These are phyloP conservation scores for Vigna mungo DNA, from an alignment of 306 rosid genomes.

Conservation along the genomic window DNA sequence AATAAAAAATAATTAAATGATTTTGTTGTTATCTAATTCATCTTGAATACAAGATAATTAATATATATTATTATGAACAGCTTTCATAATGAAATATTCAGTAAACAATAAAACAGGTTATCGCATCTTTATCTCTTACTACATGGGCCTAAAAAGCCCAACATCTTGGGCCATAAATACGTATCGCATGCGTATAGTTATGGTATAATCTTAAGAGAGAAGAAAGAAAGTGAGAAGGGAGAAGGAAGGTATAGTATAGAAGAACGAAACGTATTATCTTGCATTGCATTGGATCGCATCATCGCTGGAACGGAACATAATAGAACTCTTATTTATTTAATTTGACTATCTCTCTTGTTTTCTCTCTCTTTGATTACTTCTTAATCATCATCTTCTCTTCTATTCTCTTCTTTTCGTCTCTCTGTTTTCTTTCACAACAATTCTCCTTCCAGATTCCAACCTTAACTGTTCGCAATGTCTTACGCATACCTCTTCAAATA, in stretches of 20 bases:
- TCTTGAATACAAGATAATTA: no score
- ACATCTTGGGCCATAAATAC: neutral
- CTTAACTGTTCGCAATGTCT: constrained; percentile 56
- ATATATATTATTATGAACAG: no score
- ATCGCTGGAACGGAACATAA: constrained; percentile 32
- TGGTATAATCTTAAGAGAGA: neutral
- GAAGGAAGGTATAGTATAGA: constrained; percentile 1
- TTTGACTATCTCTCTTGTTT: neutral
- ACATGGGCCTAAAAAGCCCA: neutral
- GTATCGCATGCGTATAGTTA: neutral
- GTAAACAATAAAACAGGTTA: no score
- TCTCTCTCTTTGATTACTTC: neutral
- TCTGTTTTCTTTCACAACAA: neutral
- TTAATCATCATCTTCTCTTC: neutral
- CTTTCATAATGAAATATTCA: no score
- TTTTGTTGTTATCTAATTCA: no score
- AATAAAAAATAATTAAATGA: no score
- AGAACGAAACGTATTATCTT: neutral
- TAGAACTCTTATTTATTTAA: neutral
- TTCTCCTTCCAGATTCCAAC: neutral
- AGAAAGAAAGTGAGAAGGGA: neutral
- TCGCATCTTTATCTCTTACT: no score
- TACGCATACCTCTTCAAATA: constrained; percentile 98
- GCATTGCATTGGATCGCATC: constrained; percentile 8
- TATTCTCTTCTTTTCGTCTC: neutral